Conservation (phyloP, 192 early-diverging fungal species). For the Coemansia sp. region DNA sequence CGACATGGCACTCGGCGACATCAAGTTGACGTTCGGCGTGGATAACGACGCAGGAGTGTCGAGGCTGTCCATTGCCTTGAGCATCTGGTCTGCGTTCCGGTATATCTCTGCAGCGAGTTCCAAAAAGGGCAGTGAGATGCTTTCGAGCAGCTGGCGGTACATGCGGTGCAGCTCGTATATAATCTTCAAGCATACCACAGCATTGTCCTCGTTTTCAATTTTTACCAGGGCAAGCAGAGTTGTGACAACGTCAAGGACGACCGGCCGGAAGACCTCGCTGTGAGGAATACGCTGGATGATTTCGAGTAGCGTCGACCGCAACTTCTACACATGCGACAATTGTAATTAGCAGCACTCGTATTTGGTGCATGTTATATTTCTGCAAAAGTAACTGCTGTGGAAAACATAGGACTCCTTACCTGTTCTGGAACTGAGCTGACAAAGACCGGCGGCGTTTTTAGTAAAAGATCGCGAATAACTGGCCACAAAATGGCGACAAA, state of each 20-base stretch:
- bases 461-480: constrained; percentile 73
- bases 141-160: constrained; percentile 78
- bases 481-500: constrained; percentile 80
- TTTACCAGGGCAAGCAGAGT: constrained; percentile 73
- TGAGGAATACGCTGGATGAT: constrained; percentile 91
- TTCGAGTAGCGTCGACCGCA: constrained; percentile 84
- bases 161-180: constrained; percentile 93
- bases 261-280: constrained; percentile 76
- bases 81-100: constrained; percentile 72
- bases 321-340: constrained; percentile 58
- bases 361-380: background rate
- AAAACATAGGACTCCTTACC: constrained; percentile 18
- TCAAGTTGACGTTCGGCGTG: constrained; percentile 42
- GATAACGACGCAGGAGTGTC: constrained; percentile 60
- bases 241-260: constrained; percentile 73
- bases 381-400: background rate
- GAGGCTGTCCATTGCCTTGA: constrained; percentile 71
- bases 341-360: too few species aligned
- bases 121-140: constrained; percentile 85
- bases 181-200: constrained; percentile 86
- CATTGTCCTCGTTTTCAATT: constrained; percentile 98
- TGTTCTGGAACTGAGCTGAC: constrained; percentile 72
- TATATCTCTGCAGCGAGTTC: constrained; percentile 94
- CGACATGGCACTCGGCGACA: constrained; percentile 74
- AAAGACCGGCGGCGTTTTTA: constrained; percentile 71